Evolutionary conservation across 805 yeast species (phyloP).

Genomic region (Ogataea thermomethanolica): DNA sequence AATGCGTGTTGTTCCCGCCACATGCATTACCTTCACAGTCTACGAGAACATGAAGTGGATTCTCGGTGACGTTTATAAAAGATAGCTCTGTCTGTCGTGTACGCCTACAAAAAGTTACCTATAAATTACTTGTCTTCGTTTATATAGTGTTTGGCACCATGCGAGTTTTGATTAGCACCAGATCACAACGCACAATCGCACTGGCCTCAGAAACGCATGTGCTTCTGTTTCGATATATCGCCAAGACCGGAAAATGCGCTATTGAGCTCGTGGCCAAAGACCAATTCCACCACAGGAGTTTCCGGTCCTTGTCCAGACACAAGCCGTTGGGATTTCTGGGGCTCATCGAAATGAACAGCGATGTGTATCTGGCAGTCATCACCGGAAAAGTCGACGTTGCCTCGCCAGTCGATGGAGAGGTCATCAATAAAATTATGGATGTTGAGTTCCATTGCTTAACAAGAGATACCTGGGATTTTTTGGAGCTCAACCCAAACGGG

Average conservation of each 20-base stretch:
- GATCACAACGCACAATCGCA: constrained; percentile 39
- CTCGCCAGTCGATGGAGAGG: constrained; percentile 72
- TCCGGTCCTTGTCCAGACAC: constrained; percentile 40
- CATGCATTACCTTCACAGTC: constrained; percentile 83
- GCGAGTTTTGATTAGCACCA: constrained; percentile 36
- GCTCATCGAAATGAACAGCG: constrained; percentile 62
- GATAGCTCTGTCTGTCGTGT: constrained; percentile 13
- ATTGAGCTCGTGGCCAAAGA: constrained; percentile 45
- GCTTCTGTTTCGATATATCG: constrained; percentile 43
- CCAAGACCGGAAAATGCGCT: constrained; percentile 38
- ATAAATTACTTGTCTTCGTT: constrained; percentile 1
- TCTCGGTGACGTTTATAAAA: constrained; percentile 9
- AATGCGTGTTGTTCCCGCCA: constrained; percentile 84
- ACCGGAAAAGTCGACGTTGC: constrained; percentile 79
- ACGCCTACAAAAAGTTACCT: constrained; percentile 4
- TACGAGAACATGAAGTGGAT: constrained; percentile 60
- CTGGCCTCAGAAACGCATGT: constrained; percentile 42
- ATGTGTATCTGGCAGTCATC: constrained; percentile 73
- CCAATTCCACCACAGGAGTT: constrained; percentile 36
- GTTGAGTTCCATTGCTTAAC: constrained; percentile 84
- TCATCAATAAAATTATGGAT: constrained; percentile 73
- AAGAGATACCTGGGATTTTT: constrained; percentile 73
- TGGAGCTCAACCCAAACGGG: constrained; percentile 66
- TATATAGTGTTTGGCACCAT: constrained; percentile 19
- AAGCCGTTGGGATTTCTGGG: constrained; percentile 75